A percentile compares a stretch with the other conserved stretches of the same genome.
Conservation (phyloP, 345 rosid genomes). For the Balakata baccata region DNA sequence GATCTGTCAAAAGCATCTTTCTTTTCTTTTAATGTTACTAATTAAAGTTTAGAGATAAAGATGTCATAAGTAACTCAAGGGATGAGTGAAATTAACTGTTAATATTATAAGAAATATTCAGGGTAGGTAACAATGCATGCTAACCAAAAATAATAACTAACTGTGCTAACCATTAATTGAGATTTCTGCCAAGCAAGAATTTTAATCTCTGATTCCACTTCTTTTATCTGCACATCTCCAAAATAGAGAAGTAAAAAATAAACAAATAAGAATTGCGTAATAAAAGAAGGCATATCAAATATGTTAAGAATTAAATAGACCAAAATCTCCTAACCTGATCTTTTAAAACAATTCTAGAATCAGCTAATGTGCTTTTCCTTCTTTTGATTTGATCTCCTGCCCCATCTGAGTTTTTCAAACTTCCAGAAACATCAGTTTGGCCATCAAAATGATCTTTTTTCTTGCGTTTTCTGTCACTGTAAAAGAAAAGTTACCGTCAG, state of each 20-base stretch:
- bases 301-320: neutral
- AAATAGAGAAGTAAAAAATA: neutral
- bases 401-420: conserved; percentile 47
- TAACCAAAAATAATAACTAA: conserved; percentile 4
- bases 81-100: too few species aligned
- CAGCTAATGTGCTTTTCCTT: conserved; percentile 39
- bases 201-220: conserved; percentile 46
- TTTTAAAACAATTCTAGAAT: conserved; percentile 44
- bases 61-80: too few species aligned
- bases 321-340: conserved; percentile 60
- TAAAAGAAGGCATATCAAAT: neutral
- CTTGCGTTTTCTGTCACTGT: conserved; percentile 53
- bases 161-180: conserved; percentile 53
- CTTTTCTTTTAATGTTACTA: too few species aligned
- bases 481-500: neutral
- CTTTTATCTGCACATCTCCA: conserved; percentile 58
- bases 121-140: neutral
- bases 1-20: too few species aligned
- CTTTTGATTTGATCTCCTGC: conserved; percentile 45
- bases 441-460: conserved; percentile 49
- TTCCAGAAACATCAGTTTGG: conserved; percentile 56
- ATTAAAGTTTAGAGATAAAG: too few species aligned
- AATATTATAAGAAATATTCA: neutral
- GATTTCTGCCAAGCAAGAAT: conserved; percentile 46
- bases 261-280: neutral